A percentile compares a stretch with the other conserved stretches of the same genome.
These are phyloP conservation scores for Nigrospora oryzae DNA, from an alignment of 2,329 filamentous ascomycete genomes.

Conservation along the genomic window DNA sequence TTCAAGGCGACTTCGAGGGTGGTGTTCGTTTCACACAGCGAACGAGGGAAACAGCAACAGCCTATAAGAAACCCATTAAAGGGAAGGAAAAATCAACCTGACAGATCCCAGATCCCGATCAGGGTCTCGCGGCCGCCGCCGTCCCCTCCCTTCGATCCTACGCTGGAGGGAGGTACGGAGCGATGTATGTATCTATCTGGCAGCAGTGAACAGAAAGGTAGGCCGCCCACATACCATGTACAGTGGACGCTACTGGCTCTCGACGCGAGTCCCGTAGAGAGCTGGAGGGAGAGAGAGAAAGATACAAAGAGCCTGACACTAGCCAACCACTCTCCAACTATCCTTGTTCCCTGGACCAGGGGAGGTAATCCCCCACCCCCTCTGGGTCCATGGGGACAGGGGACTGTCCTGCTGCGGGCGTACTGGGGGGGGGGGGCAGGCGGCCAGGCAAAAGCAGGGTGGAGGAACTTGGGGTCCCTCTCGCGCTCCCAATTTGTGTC, in stretches of 20 bases:
- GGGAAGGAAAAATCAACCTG: not conserved
- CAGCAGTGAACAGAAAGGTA: too few relatives aligned
- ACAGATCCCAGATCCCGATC: constrained; percentile 2
- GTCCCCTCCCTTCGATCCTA: not conserved
- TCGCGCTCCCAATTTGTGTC: constrained; percentile 1
- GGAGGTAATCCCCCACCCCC: constrained; percentile 4
- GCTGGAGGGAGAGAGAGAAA: too few relatives aligned
- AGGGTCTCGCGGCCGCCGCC: not conserved
- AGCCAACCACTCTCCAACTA: constrained; percentile 2
- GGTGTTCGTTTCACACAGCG: not conserved
- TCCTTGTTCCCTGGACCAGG: constrained; percentile 2
- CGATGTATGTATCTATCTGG: not conserved
- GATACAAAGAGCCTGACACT: not conserved
- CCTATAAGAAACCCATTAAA: not conserved
- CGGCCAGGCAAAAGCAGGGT: too few relatives aligned
- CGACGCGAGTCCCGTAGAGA: not conserved
- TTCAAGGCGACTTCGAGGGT: too few relatives aligned
- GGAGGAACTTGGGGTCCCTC: too few relatives aligned
- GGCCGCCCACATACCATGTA: too few relatives aligned
- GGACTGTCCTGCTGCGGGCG: not conserved
- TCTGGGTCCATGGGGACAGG: constrained; percentile 1
- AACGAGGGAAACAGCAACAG: not conserved
- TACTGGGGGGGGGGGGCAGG: not conserved
- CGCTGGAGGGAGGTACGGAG: not conserved
- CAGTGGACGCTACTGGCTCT: not conserved